Evolutionary conservation across 106 monocot genomes (phyloP).

Genomic region (Dioscorea zingiberensis): DNA sequence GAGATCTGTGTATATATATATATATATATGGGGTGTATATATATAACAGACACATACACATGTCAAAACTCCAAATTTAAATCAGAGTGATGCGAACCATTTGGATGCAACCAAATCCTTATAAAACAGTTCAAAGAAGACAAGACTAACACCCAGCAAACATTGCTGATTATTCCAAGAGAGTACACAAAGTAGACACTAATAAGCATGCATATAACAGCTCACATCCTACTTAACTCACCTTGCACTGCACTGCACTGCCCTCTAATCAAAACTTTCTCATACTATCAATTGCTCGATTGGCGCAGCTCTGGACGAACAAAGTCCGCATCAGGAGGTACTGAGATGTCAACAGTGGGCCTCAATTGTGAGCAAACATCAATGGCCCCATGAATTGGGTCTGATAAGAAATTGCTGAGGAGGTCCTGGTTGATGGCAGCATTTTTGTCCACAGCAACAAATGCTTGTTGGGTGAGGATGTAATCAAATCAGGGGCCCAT

Average conservation of each 20-base stretch:
- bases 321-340: slow-evolving; percentile 73
- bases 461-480: slow-evolving; percentile 80
- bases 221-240: no score
- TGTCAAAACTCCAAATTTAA: no score
- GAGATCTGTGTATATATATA: no score
- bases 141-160: no score
- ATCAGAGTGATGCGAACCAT: no score
- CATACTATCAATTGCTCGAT: slow-evolving; percentile 6
- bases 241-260: not conserved
- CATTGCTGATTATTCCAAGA: no score
- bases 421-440: slow-evolving; percentile 65
- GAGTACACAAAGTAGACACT: no score
- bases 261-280: not conserved
- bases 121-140: no score
- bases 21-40: no score
- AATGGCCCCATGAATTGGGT: slow-evolving; percentile 78
- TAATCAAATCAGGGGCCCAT: slow-evolving; percentile 86
- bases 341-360: slow-evolving; percentile 93
- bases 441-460: slow-evolving; percentile 69
- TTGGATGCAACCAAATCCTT: no score
- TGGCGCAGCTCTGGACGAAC: slow-evolving; percentile 78
- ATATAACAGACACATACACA: no score
- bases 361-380: slow-evolving; percentile 84
- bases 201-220: no score
- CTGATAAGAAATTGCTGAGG: slow-evolving; percentile 78